These are phyloP conservation scores for Raddia guianensis DNA, from an alignment of 176 grass and related monocot species.

Conservation along the genomic window DNA sequence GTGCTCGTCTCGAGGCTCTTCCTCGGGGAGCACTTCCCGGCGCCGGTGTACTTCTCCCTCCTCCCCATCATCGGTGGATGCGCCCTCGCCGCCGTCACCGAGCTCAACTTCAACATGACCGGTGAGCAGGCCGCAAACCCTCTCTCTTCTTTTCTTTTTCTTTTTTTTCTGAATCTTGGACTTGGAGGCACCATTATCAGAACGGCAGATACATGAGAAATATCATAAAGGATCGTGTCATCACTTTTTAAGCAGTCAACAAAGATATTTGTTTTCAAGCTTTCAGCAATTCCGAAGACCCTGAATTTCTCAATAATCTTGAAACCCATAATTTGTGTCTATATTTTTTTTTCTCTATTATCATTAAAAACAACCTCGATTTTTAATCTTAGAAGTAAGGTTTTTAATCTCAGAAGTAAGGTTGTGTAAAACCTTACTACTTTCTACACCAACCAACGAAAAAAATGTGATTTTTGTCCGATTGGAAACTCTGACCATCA, in stretches of 20 bases:
- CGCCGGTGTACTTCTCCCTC: slow-evolving; percentile 80
- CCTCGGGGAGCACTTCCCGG: slow-evolving; percentile 72
- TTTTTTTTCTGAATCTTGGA: slow-evolving; percentile 18
- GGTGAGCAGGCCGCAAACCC: slow-evolving; percentile 45
- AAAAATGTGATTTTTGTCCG: background rate
- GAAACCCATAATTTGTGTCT: background rate
- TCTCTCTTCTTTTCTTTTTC: background rate
- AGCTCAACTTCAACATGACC: slow-evolving; percentile 97
- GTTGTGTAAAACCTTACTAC: background rate
- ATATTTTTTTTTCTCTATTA: too few species aligned
- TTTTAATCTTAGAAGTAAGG: too few species aligned
- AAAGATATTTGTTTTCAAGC: slow-evolving; percentile 8
- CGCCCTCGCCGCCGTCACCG: slow-evolving; percentile 76
- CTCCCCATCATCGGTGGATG: slow-evolving; percentile 92
- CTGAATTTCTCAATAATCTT: background rate
- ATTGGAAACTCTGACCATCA: background rate
- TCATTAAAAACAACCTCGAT: too few species aligned
- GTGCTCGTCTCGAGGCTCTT: slow-evolving; percentile 84
- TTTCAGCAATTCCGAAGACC: background rate
- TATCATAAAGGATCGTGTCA: slow-evolving; percentile 13
- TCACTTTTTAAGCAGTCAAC: background rate
- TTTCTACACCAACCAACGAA: background rate
- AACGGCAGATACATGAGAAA: slow-evolving; percentile 19
- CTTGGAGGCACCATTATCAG: background rate
- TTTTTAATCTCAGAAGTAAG: too few species aligned